Evolutionary conservation across 768 basidiomycete species (phyloP), one percentile per base, ranked within the genome.

Genomic region (Tulasnella sp.): DNA sequence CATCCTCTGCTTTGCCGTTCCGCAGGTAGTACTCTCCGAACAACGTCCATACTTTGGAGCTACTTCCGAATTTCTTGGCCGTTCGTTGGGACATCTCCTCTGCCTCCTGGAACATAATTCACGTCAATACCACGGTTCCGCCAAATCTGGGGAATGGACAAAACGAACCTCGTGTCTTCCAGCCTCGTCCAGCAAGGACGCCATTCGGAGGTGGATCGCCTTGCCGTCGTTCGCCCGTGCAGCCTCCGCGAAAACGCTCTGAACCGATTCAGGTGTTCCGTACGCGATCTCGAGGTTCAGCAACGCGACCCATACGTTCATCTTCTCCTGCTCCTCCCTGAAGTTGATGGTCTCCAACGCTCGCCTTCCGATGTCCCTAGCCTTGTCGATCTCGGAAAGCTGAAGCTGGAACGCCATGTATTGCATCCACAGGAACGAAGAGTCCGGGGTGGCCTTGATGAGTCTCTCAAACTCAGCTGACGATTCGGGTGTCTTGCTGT

Each of bases 331-430:
- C 80, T 99, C 97, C 80, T 99, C 97, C 52, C 96, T 87, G 83
- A 96, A 98, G 78, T 85, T 90, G 81, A 99, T 98, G 12, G 89
- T 90, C 74, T 86, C 83, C 62, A 98, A 83, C 5, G 95, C 96
- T 29, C 92, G 88, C 69, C 87, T 86, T 63, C 89, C 95, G 67
- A 95, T 89, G 78, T 91, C 89, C 59, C 94, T 86, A 16, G 96
- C 97, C 80, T 95, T 97, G 77, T 95, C 95, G 71, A 97, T 83
- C 81, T 99, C 96, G 36, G 95, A 93, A n/a, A 99, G 86, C 75
- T 94, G 94, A 12, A 98, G 83, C 77, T 95, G 94, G 87, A 98
- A 96, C 9, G 97, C 96, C 94, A 99, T 98, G 80, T 95, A 99
- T 79, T 98, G 95, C 73, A 99, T 89, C 97, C 97, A 99, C 39